Base-by-base conservation (phyloP, 371 early-diverging fungal species). In the Mucor velutinosus region DNA sequence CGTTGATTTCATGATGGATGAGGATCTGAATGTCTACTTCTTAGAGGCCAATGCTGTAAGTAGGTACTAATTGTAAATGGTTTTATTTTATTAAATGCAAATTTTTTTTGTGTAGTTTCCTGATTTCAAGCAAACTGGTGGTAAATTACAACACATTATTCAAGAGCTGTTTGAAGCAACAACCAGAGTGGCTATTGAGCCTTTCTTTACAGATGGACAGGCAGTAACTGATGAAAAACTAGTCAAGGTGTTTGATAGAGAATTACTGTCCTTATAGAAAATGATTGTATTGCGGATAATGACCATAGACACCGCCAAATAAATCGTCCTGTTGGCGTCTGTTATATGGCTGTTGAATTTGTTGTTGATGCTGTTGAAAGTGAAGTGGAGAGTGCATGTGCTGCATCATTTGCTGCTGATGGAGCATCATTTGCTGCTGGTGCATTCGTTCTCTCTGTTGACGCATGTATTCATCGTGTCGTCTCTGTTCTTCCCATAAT, bases 71-170 rank as follows among this genome's bases (percentile, higher is more conserved):
- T n/a, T n/a, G n/a, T n/a, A n/a, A n/a, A n/a, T n/a, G n/a, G n/a
- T 6, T 7, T 21, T 10, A 8, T 14, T 43, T 15, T 43, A 43
- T 43, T 43, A n/a, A 49, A 49, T 21, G 23, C 11, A 49, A 10
- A 8, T 49, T 61, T 47, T 6, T 37, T 47, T 62, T 45, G 21
- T 57, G 12, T 68, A 78, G 80, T 91, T 85, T 60, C 92, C 92
- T 11, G 92, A 91, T 72, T 91, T 91, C 66, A 89, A 89, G 65
- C 92, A 91, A 68, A 91, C 92, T 4, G 91, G 92, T 21, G 70
- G 71, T 32, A 65, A 74, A 19, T 70, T 91, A 14, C 81, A 84
- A 61, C 78, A 79, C 47, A 72, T 88, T 14, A 85, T 91, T 55
- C 83, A 88, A 64, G 84, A 86, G 17, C 72, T 89, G 27, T 89